phyloP scores from a whole-genome alignment of 2,329 filamentous ascomycete genomes.

The Diplodia intermedia region DNA sequence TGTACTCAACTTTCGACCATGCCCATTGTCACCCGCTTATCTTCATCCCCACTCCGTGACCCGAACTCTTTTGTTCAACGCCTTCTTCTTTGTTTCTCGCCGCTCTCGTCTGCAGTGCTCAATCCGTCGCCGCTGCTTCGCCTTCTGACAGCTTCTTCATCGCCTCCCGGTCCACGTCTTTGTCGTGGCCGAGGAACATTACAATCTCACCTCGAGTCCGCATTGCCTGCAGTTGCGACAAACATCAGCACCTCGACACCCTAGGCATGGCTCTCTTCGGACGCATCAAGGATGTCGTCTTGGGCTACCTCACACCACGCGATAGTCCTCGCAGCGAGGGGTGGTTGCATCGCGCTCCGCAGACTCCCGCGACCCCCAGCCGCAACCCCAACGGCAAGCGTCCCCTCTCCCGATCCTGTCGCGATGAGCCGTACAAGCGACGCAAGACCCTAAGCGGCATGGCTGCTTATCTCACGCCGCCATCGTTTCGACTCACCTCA shows the following conservation, averaged over 20 bases:
- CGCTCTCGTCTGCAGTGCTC: not conserved
- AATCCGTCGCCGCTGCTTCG: not conserved
- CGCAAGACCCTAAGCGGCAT: not conserved
- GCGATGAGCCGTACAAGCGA: not conserved
- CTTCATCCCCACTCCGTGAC: constrained; percentile 3
- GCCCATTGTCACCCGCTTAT: not conserved
- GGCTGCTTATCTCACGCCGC: not conserved
- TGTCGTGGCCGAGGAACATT: not conserved
- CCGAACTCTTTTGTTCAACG: not conserved
- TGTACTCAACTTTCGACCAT: constrained; percentile 7
- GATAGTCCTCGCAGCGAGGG: not conserved
- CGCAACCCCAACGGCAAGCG: constrained; percentile 16
- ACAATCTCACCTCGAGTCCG: constrained; percentile 3
- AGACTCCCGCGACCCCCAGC: not conserved
- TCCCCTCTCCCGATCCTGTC: not conserved
- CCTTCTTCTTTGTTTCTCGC: not conserved
- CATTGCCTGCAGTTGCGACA: not conserved
- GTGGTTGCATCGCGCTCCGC: not conserved
- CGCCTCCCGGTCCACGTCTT: not conserved
- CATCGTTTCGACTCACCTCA: not conserved
- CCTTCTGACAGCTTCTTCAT: constrained; percentile 7
- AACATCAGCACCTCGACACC: not conserved
- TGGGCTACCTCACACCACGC: not conserved
- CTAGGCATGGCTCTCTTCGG: constrained; percentile 1
- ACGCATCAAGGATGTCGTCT: not conserved